These are phyloP conservation scores for Aspergillus coremiiformis DNA, from an alignment of 495 filamentous ascomycete genomes.

Conservation along the genomic window DNA sequence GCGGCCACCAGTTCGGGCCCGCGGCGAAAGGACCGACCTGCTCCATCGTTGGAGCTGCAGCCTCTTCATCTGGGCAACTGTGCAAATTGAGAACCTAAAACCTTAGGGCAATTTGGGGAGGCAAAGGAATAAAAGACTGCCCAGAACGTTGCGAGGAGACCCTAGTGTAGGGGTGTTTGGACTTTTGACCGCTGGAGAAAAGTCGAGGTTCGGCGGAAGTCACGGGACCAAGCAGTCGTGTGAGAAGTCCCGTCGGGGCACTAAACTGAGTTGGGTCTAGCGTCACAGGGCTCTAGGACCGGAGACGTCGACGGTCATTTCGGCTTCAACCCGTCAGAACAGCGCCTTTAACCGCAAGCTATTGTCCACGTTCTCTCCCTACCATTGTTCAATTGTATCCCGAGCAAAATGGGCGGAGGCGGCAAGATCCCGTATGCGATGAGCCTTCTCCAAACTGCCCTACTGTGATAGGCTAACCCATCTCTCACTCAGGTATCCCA, in stretches of 20 bases:
- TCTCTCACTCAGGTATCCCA: conserved; percentile 67
- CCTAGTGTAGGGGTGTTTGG: conserved; percentile 11
- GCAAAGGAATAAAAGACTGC: conserved; percentile 6
- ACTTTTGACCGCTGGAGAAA: conserved; percentile 31
- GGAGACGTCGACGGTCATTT: conserved; percentile 30
- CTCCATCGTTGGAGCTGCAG: conserved; percentile 65
- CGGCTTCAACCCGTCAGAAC: conserved; percentile 24
- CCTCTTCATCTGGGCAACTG: conserved; percentile 54
- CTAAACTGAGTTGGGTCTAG: conserved; percentile 24
- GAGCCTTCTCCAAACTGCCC: background rate
- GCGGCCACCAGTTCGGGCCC: conserved; percentile 42
- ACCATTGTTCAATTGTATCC: conserved; percentile 21
- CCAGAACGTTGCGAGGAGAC: conserved; percentile 6
- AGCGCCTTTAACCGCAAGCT: conserved; percentile 17
- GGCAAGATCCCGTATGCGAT: conserved; percentile 79
- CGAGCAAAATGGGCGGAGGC: conserved; percentile 51
- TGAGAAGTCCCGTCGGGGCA: conserved; percentile 18
- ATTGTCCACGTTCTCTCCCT: conserved; percentile 17
- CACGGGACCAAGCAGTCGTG: conserved; percentile 37
- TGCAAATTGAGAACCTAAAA: background rate
- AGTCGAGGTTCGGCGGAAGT: conserved; percentile 40
- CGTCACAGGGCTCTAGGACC: conserved; percentile 25
- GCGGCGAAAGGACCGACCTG: conserved; percentile 57
- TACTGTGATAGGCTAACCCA: conserved; percentile 17
- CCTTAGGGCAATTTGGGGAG: conserved; percentile 5